Evolutionary conservation across 148 eudicot species (phyloP).

Genomic region (Beta vulgaris): DNA sequence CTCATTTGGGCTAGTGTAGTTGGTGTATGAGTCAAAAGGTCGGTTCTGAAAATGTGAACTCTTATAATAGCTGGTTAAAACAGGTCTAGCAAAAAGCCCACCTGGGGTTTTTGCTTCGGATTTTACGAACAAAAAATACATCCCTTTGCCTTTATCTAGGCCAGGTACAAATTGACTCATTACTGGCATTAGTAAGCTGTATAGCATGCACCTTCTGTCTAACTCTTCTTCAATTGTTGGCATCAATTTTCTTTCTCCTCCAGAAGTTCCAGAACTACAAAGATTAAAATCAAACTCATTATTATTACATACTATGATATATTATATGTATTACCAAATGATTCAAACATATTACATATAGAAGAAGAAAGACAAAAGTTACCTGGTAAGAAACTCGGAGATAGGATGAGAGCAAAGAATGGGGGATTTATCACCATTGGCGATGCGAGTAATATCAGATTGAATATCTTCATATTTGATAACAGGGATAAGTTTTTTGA

Average conservation of each 20-base stretch:
- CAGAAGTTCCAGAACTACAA: slow-evolving; percentile 78
- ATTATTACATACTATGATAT: too few relatives aligned
- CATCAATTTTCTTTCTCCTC: slow-evolving; percentile 79
- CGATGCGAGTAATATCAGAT: slow-evolving; percentile 70
- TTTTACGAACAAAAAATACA: slow-evolving; percentile 73
- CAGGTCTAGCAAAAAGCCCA: slow-evolving; percentile 72
- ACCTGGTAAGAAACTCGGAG: slow-evolving; percentile 96
- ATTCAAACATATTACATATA: too few relatives aligned
- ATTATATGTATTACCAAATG: too few relatives aligned
- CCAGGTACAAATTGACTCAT: slow-evolving; percentile 72
- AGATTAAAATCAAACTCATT: too few relatives aligned
- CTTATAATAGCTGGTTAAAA: slow-evolving; percentile 71
- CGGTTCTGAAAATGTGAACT: slow-evolving; percentile 55
- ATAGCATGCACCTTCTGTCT: slow-evolving; percentile 53
- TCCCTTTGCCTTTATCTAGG: slow-evolving; percentile 73
- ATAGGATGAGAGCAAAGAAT: slow-evolving; percentile 82
- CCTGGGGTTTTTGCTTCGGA: slow-evolving; percentile 73
- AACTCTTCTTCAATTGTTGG: slow-evolving; percentile 72
- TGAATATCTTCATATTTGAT: slow-evolving; percentile 75
- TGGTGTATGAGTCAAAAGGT: slow-evolving; percentile 67
- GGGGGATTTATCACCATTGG: slow-evolving; percentile 76
- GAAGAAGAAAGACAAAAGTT: not conserved
- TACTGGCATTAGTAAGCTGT: slow-evolving; percentile 76
- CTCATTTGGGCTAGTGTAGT: slow-evolving; percentile 78
- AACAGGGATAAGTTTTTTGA: slow-evolving; percentile 68